These are phyloP conservation scores for Cladophialophora bantiana DNA, from an alignment of 2,329 filamentous ascomycete species.

Conservation along the genomic window DNA sequence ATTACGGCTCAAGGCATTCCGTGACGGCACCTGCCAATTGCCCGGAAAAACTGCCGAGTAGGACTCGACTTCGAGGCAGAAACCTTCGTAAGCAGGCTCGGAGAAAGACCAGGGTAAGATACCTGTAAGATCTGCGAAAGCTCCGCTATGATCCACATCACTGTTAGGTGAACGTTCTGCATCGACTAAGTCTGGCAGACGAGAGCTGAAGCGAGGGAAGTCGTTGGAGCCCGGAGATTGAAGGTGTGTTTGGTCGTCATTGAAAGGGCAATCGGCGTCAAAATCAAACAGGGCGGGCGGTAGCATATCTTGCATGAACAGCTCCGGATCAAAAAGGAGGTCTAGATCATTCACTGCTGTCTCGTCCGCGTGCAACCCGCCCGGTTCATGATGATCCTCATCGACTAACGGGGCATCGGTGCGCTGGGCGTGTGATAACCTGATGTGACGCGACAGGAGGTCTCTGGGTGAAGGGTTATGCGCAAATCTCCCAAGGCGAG, in stretches of 20 bases:
- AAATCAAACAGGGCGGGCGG: conserved; percentile 63
- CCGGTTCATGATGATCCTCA: neutral
- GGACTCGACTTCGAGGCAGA: conserved; percentile 16
- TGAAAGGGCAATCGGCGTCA: conserved; percentile 60
- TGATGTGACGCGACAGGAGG: conserved; percentile 35
- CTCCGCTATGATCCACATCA: conserved; percentile 20
- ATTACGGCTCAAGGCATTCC: conserved; percentile 72
- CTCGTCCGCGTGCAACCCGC: neutral
- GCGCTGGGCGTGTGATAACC: conserved; percentile 23
- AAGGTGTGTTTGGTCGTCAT: conserved; percentile 46
- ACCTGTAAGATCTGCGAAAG: neutral
- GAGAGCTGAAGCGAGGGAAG: conserved; percentile 23
- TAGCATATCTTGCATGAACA: conserved; percentile 59
- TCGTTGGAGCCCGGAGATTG: conserved; percentile 6
- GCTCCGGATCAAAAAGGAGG: conserved; percentile 38
- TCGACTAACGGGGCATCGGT: neutral
- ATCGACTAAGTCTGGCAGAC: conserved; percentile 11
- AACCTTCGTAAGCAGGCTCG: conserved; percentile 17
- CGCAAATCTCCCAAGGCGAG: neutral
- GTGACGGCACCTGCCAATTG: conserved; percentile 70
- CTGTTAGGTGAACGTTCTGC: neutral
- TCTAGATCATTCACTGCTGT: neutral
- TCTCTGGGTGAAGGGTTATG: conserved; percentile 25
- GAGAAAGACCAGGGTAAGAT: conserved; percentile 22
- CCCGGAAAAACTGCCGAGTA: conserved; percentile 8